Base-by-base conservation (phyloP, 2,329 filamentous ascomycete genomes). In the Neonectria hederae region DNA sequence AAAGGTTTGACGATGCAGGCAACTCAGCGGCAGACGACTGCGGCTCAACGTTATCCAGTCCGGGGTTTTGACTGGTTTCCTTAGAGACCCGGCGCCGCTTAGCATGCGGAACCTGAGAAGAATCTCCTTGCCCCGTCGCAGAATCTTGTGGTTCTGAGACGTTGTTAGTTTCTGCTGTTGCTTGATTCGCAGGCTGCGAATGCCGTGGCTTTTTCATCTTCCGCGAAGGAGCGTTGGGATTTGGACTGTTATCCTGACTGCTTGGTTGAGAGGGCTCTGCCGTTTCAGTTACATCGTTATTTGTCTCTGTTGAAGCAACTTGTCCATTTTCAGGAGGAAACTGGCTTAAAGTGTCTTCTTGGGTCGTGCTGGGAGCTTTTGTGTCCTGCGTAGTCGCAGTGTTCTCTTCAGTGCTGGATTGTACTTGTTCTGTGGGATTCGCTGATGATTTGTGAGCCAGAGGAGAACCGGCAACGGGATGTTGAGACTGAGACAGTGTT, bases 81-180 rank as follows among this genome's bases (percentile, higher is more conserved):
- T 70, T 69, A 3, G 74, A 74, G 14, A 72, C 63, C 45, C 74
- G 72, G 24, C 71, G 75, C 8, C 75, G 73, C 60, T 77, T 77
- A 22, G 53, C 21, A n/a, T 68, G 66, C 35, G 69, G 68, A 22
- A 52, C 45, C 10, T 68, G 71, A 24, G 57, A 35, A 26, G 57
- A 54, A 24, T 21, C 59, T 13, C 17, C 54, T 43, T 40, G 42
- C 3, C 21, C 22, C 5, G 48, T 21, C 45, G 46, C 21, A 9
- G 38, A 24, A 9, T 51, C 26, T 22, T 28, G 28, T 54, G 58
- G 24, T 55, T 67, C 66, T 8, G 59, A 30, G n/a, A 42, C 22
- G 19, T 45, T 43, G 5, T 19, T 42, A 11, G 45, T 30, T 4
- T 55, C 58, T 32, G 28, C 24, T 10, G 28, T 38, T 21, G 17